These are phyloP conservation scores for Tetradesmus lagerheimii DNA, from an alignment of 139 green algal species.

Conservation along the genomic window DNA sequence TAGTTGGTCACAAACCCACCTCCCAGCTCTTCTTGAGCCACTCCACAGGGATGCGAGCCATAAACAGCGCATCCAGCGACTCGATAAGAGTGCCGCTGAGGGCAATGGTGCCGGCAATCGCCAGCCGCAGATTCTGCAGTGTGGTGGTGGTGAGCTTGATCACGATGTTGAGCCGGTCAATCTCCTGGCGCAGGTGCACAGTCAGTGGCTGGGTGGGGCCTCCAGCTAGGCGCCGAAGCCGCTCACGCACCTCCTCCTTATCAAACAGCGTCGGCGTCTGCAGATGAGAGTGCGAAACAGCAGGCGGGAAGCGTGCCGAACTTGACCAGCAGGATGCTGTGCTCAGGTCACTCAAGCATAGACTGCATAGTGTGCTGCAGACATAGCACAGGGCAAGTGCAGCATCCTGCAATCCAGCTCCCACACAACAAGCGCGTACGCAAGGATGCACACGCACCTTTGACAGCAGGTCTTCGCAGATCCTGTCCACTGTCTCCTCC, in stretches of 20 bases:
- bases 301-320: too few species aligned
- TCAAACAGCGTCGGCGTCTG: slow-evolving; percentile 85
- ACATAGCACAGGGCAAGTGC: too few species aligned
- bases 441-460: slow-evolving; percentile 73
- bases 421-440: not conserved
- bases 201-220: slow-evolving; percentile 87
- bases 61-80: slow-evolving; percentile 89
- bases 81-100: slow-evolving; percentile 85
- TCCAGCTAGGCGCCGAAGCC: slow-evolving; percentile 87
- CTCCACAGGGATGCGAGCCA: slow-evolving; percentile 81
- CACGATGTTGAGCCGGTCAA: slow-evolving; percentile 91
- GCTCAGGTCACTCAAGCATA: too few species aligned
- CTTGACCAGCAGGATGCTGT: too few species aligned
- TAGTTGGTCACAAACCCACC: not conserved
- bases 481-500: slow-evolving; percentile 95
- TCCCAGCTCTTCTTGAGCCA: slow-evolving; percentile 92
- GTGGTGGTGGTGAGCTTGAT: slow-evolving; percentile 70
- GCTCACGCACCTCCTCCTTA: slow-evolving; percentile 88
- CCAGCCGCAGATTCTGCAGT: slow-evolving; percentile 89
- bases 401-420: not conserved
- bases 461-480: slow-evolving; percentile 91
- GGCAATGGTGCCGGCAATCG: slow-evolving; percentile 92
- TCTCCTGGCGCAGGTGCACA: slow-evolving; percentile 94
- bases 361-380: too few species aligned
- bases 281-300: too few species aligned